A percentile compares a stretch with the other conserved stretches of the same genome.
Conservation (phyloP, 2,329 filamentous ascomycete species). For the Colletotrichum sp. region DNA sequence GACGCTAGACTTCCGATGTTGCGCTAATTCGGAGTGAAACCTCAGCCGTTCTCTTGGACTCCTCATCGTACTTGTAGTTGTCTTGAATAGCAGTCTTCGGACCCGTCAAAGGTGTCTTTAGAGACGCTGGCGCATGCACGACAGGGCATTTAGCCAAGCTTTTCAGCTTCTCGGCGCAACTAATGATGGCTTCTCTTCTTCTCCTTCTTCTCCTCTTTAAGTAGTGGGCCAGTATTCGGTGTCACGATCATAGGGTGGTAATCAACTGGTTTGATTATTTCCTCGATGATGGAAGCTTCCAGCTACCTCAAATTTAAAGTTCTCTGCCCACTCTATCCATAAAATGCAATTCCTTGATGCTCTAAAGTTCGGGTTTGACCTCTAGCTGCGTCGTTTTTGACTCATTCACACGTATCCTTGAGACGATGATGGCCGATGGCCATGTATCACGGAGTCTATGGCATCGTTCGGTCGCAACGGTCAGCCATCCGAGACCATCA, state of each 20-base stretch:
- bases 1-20: background rate
- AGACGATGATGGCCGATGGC: background rate
- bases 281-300: background rate
- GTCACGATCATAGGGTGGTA: background rate
- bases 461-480: background rate
- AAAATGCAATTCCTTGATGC: background rate
- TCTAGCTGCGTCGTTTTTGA: background rate
- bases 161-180: background rate
- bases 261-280: background rate
- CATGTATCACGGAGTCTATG: background rate
- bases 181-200: no score
- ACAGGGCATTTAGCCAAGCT: background rate
- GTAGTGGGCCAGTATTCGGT: background rate
- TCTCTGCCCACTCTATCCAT: background rate
- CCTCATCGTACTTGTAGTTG: fast-evolving
- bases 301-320: fast-evolving
- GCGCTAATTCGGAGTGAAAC: background rate
- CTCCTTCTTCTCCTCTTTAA: no score
- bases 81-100: background rate
- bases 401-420: background rate
- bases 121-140: background rate
- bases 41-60: background rate
- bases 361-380: fast-evolving
- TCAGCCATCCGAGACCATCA: background rate
- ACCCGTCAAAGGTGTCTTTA: background rate